Conservation (phyloP, 805 yeast species). For the Yamadazyma sp. region DNA sequence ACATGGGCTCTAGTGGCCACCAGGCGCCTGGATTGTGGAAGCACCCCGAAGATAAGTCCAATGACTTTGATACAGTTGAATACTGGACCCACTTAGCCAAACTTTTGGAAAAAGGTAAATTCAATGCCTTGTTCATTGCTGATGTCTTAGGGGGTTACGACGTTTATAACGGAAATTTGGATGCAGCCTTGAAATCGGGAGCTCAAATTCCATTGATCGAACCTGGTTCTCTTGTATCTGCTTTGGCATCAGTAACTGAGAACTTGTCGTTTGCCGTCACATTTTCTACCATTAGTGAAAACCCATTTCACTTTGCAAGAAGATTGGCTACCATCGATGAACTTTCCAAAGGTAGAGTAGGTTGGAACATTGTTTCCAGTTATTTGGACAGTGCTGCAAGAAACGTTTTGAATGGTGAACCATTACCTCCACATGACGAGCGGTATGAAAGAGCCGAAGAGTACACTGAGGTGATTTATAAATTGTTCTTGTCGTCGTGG, state of each 20-base stretch:
- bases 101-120: conserved; percentile 39
- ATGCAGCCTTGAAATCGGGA: conserved; percentile 34
- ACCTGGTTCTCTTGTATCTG: conserved; percentile 36
- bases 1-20: conserved; percentile 28
- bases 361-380: conserved; percentile 48
- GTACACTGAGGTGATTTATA: conserved; percentile 40
- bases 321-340: conserved; percentile 46
- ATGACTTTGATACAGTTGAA: conserved; percentile 22
- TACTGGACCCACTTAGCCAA: conserved; percentile 42
- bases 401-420: conserved; percentile 35
- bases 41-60: conserved; percentile 36
- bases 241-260: conserved; percentile 47
- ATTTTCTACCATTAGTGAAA: conserved; percentile 43
- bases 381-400: conserved; percentile 43
- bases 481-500: conserved; percentile 44
- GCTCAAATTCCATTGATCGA: conserved; percentile 40
- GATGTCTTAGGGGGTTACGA: conserved; percentile 43
- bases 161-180: conserved; percentile 40
- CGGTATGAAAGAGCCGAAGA: conserved; percentile 44
- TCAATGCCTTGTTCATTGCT: conserved; percentile 42
- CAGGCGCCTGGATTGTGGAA: conserved; percentile 37
- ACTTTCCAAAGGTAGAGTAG: conserved; percentile 43
- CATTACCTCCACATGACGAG: conserved; percentile 39
- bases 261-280: conserved; percentile 43
- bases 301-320: conserved; percentile 43